Conservation (phyloP, 441 rosid genomes). For the Raphanus hybrid region DNA sequence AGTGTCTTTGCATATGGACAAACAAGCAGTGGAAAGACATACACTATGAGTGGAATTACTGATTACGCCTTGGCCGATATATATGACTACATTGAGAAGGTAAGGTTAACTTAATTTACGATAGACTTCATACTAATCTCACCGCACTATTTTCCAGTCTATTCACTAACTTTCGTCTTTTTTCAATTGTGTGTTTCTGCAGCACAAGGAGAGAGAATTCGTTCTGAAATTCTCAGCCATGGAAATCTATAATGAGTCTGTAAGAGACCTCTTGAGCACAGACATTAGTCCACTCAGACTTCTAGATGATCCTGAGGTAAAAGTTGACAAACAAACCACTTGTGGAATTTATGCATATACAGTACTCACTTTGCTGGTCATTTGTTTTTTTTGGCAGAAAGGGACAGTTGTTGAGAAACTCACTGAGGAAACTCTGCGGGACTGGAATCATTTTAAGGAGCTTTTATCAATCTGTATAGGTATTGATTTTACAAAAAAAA, state of each 20-base stretch:
- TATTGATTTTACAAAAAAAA: conserved; percentile 27
- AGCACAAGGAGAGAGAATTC: conserved; percentile 91
- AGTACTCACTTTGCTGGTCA: conserved; percentile 7
- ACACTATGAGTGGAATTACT: conserved; percentile 90
- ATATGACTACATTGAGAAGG: conserved; percentile 80
- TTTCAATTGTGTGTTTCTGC: conserved; percentile 30
- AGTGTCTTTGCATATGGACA: conserved; percentile 99
- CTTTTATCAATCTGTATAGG: conserved; percentile 87
- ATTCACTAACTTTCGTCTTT: conserved; percentile 11
- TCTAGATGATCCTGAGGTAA: conserved; percentile 95
- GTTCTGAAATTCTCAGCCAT: conserved; percentile 79
- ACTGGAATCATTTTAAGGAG: conserved; percentile 77
- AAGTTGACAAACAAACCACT: conserved; percentile 10
- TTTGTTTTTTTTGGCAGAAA: conserved; percentile 54
- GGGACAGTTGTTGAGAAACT: conserved; percentile 94
- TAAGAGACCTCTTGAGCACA: conserved; percentile 74
- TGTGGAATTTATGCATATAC: conserved; percentile 28
- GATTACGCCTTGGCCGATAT: conserved; percentile 79
- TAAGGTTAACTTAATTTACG: conserved; percentile 34
- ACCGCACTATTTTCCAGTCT: not conserved
- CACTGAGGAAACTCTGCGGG: conserved; percentile 72
- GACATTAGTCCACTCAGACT: conserved; percentile 81
- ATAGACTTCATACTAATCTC: not conserved
- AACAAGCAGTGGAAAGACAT: conserved; percentile 45
- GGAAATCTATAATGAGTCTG: conserved; percentile 52